Base-by-base conservation (phyloP, 2,329 filamentous ascomycete species). In the Rutstroemia sydowiana region DNA sequence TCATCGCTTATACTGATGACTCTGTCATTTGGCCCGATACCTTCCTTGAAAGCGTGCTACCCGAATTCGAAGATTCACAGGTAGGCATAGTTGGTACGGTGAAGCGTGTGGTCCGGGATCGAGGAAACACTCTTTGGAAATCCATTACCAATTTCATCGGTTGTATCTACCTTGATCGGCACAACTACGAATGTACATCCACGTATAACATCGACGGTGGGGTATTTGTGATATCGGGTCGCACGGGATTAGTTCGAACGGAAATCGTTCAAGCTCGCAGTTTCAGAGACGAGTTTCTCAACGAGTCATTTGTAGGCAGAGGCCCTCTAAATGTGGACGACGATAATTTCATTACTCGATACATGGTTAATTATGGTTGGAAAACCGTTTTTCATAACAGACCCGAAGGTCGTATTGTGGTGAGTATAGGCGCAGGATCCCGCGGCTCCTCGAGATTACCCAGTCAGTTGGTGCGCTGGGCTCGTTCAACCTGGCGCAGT, bases 331-430 rank as follows among this genome's bases (percentile, higher is more conserved):
- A 75, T 18, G 69, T 71, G 0, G 81, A 84, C 55, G 80, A 84
- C 53, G 81, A 85, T 67, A 84, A 84, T 63, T 83, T 75, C 58
- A 68, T 78, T 32, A 84, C 80, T 0, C 70, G 81, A 10, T 78
- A 72, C 55, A 69, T 75, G 5, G 71, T 78, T 39, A 67, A 67
- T 9, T 63, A 72, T 5, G 72, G 71, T n/a, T 81, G 73, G 71
- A 68, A 71, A 7, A 74, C 83, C 53, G 70, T 71, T 42, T 74
- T 84, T 46, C 79, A 85, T 60, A 73, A 75, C 52, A 69, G 70
- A 4, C 58, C 68, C 0, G 71, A 77, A 2, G 69, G 74, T 0
- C 65, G 70, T 1, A 68, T 84, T 31, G 68, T 73, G 52, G 84
- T 79, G 0, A 74, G 71, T 0, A 66, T 84, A 2, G 79, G 79